Percentiles rank a stretch among this genome's conserved stretches.
Evolutionary conservation across 2,329 filamentous ascomycete species (phyloP).

Genomic region (Botrytis fragariae): DNA sequence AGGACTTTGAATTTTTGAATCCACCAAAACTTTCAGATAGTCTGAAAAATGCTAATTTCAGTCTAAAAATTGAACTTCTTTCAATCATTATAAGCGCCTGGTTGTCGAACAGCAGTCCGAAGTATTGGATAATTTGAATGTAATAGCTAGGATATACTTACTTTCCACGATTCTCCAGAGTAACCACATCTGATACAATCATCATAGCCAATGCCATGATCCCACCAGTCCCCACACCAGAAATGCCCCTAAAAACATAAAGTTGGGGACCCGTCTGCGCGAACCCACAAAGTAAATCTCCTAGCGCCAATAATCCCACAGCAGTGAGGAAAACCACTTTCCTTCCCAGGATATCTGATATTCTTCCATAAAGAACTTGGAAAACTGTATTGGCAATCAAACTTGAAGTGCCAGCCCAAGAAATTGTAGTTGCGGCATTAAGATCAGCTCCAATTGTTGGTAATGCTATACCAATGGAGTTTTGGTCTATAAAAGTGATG

Average conservation of each 20-base stretch:
- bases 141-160: constrained; percentile 35
- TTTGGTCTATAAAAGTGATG: constrained; percentile 48
- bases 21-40: neutral
- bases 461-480: constrained; percentile 43
- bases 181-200: constrained; percentile 59
- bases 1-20: neutral
- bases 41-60: neutral
- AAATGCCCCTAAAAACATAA: constrained; percentile 58
- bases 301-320: constrained; percentile 51
- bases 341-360: constrained; percentile 60
- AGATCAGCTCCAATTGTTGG: constrained; percentile 51
- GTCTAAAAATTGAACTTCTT: neutral
- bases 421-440: constrained; percentile 48
- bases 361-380: constrained; percentile 61
- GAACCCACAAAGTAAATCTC: constrained; percentile 59
- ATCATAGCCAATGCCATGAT: constrained; percentile 60
- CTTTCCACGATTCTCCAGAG: constrained; percentile 57
- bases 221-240: constrained; percentile 61
- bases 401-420: constrained; percentile 53
- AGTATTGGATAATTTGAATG: neutral
- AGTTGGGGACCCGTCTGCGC: constrained; percentile 55
- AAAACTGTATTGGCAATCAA: constrained; percentile 60
- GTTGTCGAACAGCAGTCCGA: neutral
- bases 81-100: neutral
- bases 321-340: constrained; percentile 57